phyloP scores from a whole-genome alignment of 2,329 filamentous ascomycete genomes.

The Orbilia brochopaga region DNA sequence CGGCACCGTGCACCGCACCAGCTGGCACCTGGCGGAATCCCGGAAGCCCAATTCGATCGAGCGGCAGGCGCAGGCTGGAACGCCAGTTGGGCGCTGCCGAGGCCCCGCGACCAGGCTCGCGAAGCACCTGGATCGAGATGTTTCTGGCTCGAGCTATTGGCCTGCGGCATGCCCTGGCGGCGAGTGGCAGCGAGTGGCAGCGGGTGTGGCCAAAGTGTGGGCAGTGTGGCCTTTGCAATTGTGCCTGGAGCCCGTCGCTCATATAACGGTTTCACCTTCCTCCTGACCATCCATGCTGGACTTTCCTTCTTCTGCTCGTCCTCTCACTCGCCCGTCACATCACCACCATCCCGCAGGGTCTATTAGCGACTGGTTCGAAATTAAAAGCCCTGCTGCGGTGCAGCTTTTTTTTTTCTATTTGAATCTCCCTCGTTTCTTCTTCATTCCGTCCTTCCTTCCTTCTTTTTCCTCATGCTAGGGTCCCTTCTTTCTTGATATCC shows the following conservation, averaged over 20 bases:
- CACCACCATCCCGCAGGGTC: slow-evolving; percentile 32
- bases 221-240: too few species aligned
- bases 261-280: slow-evolving; percentile 48
- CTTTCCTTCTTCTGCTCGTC: slow-evolving; percentile 46
- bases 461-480: slow-evolving; percentile 39
- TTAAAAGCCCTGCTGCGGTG: slow-evolving; percentile 45
- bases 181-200: background rate
- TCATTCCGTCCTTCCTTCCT: slow-evolving; percentile 42
- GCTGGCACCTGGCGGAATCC: too few species aligned
- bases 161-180: slow-evolving; percentile 15
- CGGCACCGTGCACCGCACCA: background rate
- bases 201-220: too few species aligned
- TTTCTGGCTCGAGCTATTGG: slow-evolving; percentile 8
- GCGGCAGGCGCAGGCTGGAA: slow-evolving; percentile 22
- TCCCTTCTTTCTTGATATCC: slow-evolving; percentile 34
- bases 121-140: background rate
- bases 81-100: background rate
- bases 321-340: slow-evolving; percentile 33
- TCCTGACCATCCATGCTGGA: slow-evolving; percentile 25
- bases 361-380: background rate
- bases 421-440: slow-evolving; percentile 24
- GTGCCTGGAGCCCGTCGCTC: slow-evolving; percentile 17
- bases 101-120: slow-evolving; percentile 4
- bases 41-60: background rate
- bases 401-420: slow-evolving; percentile 30